These are phyloP conservation scores for Aspergillus fijiensis DNA, from an alignment of 2,329 filamentous ascomycete genomes.

Conservation along the genomic window DNA sequence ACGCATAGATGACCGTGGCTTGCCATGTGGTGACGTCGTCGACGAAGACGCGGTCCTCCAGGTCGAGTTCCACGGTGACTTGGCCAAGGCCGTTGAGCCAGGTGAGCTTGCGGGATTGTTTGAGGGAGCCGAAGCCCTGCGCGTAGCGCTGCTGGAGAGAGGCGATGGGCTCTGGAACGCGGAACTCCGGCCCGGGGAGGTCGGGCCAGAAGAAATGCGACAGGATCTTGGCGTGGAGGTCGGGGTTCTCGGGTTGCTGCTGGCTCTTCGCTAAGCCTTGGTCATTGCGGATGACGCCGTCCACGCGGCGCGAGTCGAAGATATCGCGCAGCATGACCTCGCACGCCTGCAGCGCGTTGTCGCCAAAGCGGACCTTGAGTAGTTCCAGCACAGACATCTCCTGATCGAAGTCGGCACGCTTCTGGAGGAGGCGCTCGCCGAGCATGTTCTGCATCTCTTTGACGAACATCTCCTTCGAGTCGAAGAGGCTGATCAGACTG, in stretches of 20 bases:
- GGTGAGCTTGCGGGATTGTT: conserved; percentile 78
- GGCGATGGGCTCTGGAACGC: conserved; percentile 45
- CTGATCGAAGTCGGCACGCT: conserved; percentile 69
- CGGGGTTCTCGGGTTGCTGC: conserved; percentile 35
- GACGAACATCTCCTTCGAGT: conserved; percentile 87
- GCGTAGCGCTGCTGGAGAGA: conserved; percentile 70
- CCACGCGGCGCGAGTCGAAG: conserved; percentile 74
- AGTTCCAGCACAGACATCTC: conserved; percentile 81
- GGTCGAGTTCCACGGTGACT: conserved; percentile 75
- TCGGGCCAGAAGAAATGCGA: conserved; percentile 93
- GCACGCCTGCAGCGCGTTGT: conserved; percentile 81
- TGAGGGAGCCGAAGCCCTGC: conserved; percentile 73
- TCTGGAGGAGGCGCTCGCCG: conserved; percentile 72
- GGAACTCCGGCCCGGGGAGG: conserved; percentile 58
- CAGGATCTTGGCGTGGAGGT: conserved; percentile 78
- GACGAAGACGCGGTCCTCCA: conserved; percentile 73
- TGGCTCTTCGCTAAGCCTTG: conserved; percentile 37
- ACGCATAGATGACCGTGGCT: conserved; percentile 82
- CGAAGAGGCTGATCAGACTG: conserved; percentile 82
- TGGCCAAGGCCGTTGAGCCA: conserved; percentile 84
- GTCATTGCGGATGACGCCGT: conserved; percentile 62
- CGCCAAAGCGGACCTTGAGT: conserved; percentile 84
- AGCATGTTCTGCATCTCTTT: conserved; percentile 89
- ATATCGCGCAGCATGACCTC: conserved; percentile 98
- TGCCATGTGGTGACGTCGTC: conserved; percentile 78